Base-by-base conservation (phyloP, 805 yeast genomes). In the Candida easanensis region DNA sequence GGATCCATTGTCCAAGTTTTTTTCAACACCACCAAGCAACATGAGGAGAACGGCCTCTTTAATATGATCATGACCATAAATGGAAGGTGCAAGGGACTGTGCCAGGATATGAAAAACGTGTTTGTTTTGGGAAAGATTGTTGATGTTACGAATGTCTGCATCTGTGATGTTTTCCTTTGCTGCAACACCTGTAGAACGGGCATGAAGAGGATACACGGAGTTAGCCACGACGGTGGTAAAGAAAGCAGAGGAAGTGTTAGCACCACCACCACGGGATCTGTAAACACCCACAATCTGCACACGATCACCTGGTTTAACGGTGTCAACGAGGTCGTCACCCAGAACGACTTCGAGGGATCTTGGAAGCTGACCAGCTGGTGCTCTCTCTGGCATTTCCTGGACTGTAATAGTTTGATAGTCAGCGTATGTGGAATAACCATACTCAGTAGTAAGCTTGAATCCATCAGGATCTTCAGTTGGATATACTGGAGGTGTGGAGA, bases 351-450 rank as follows among this genome's bases (percentile, higher is more conserved):
- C 99, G 27, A 93, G 76, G 3, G 96, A 82, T 57, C 98, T 75
- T 27, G 99, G 99, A 50, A 93, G 73, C 67, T 91, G 98, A 44
- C 99, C 99, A 0, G 98, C 95, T 14, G 98, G 99, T 1, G 98
- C 97, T 50, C 83, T 74, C 68, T 93, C 98, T 1, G 99, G 98
- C 88, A 93, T 87, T 68, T 93, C 99, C 64, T 93, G 99, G 28
- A 93, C 84, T 0, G 97, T 79, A 28, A 93, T 76, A 31, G 88
- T 84, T 66, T 93, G 99, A 62, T 91, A 97, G 65, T 93, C 99
- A 55, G 91, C 75, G 63, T 88, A 93, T 22, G 95, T 88, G 7
- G 90, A 83, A 59, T 82, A 85, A 1, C 99, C 99, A 58, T 88
- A 93, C 63, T 93, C 98, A 0, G 97, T 90, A 16, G 79, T 74